phyloP scores from a whole-genome alignment of 1,139 yeast genomes.

The Pichia sp. region DNA sequence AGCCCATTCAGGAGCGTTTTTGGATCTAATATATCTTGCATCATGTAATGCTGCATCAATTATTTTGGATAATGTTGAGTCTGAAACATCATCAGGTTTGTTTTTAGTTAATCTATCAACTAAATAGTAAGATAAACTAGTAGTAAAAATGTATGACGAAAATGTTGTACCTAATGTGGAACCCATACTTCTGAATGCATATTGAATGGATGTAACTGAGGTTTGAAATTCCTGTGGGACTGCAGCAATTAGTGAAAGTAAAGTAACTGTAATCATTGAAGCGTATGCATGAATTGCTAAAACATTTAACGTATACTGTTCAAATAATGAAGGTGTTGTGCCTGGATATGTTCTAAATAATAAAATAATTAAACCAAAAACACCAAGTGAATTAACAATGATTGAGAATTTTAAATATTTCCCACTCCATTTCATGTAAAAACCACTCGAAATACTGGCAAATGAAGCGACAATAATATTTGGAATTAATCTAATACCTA shows the following conservation, averaged over 20 bases:
- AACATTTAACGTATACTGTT: constrained; percentile 34
- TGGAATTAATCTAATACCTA: constrained; percentile 36
- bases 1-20: constrained; percentile 36
- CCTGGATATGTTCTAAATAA: constrained; percentile 22
- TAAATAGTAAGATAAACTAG: constrained; percentile 25
- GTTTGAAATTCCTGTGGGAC: constrained; percentile 46
- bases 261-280: constrained; percentile 43
- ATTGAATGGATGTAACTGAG: constrained; percentile 49
- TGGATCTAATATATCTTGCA: constrained; percentile 34
- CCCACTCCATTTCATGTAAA: constrained; percentile 35
- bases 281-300: constrained; percentile 42
- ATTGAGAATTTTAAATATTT: constrained; percentile 29
- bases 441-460: constrained; percentile 33
- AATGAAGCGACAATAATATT: constrained; percentile 30
- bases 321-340: constrained; percentile 21
- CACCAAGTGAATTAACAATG: constrained; percentile 23
- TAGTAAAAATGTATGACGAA: constrained; percentile 44
- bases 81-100: constrained; percentile 31
- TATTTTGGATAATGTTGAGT: constrained; percentile 29
- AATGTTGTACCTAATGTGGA: constrained; percentile 48
- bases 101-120: constrained; percentile 14
- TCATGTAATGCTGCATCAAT: constrained; percentile 39
- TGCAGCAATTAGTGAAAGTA: constrained; percentile 47
- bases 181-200: constrained; percentile 50
- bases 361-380: constrained; percentile 26